These are phyloP conservation scores for Sphagnum magellanicum DNA, from an alignment of 228 moss, liverwort and hornwort species.

Conservation along the genomic window DNA sequence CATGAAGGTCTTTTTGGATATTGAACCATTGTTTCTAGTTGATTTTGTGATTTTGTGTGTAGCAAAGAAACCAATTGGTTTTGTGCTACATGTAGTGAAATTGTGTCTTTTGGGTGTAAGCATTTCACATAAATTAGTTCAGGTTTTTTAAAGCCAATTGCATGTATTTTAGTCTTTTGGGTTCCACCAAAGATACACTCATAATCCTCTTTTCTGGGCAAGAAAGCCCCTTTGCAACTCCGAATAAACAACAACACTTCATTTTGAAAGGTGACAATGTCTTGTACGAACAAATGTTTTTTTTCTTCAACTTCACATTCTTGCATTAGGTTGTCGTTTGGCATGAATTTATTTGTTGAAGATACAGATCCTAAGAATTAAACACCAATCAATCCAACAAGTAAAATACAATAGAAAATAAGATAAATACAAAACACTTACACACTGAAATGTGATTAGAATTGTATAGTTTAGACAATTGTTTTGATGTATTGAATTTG, in stretches of 20 bases:
- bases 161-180: constrained; percentile 15
- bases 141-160: constrained; percentile 32
- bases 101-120: constrained; percentile 12
- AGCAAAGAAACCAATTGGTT: constrained; percentile 18
- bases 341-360: too few relatives aligned
- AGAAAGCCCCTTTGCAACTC: constrained; percentile 2
- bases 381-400: too few relatives aligned
- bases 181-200: constrained; percentile 29
- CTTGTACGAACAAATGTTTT: constrained; percentile 8
- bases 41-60: constrained; percentile 4
- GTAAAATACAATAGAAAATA: too few relatives aligned
- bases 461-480: too few relatives aligned
- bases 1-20: constrained; percentile 23
- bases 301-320: too few relatives aligned
- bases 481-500: too few relatives aligned
- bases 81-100: not conserved
- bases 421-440: too few relatives aligned
- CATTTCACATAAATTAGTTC: constrained; percentile 34
- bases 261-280: constrained; percentile 42
- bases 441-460: too few relatives aligned
- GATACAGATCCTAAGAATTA: too few relatives aligned
- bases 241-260: constrained; percentile 41
- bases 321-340: too few relatives aligned
- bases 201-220: constrained; percentile 26
- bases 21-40: constrained; percentile 19